Conservation (phyloP, 306 rosid genomes). For the Boehmeria nivea region DNA sequence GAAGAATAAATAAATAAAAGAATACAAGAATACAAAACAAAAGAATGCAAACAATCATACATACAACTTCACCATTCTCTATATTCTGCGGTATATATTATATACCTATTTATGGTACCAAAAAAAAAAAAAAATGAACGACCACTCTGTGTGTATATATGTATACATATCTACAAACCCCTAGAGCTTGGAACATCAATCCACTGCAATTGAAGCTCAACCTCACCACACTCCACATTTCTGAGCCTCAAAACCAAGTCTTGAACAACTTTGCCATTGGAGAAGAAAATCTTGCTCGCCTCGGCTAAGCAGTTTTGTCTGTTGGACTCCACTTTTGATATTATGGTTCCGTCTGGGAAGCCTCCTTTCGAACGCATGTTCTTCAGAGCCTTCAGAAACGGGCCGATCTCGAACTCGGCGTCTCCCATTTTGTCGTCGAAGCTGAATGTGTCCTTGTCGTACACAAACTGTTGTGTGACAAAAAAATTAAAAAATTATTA, state of each 20-base stretch:
- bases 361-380: slow-evolving; percentile 35
- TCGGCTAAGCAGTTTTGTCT: slow-evolving; percentile 65
- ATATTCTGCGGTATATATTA: too few species aligned
- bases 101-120: too few species aligned
- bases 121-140: too few species aligned
- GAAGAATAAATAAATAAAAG: too few species aligned
- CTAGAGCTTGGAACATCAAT: slow-evolving; percentile 59
- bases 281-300: slow-evolving; percentile 57
- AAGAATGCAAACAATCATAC: too few species aligned
- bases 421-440: slow-evolving; percentile 86
- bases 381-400: slow-evolving; percentile 42
- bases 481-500: not conserved
- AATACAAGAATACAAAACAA: too few species aligned
- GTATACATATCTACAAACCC: slow-evolving; percentile 8
- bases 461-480: slow-evolving; percentile 38
- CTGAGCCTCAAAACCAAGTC: slow-evolving; percentile 63
- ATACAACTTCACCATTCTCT: too few species aligned
- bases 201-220: slow-evolving; percentile 70
- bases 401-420: slow-evolving; percentile 55
- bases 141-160: slow-evolving; percentile 27
- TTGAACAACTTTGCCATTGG: slow-evolving; percentile 46
- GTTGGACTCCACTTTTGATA: slow-evolving; percentile 43
- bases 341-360: slow-evolving; percentile 42
- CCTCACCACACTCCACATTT: slow-evolving; percentile 72
- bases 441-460: slow-evolving; percentile 60